Evolutionary conservation across 768 basidiomycete genomes (phyloP), one percentile per base, ranked within the genome.

Genomic region (Naganishia kalamii): DNA sequence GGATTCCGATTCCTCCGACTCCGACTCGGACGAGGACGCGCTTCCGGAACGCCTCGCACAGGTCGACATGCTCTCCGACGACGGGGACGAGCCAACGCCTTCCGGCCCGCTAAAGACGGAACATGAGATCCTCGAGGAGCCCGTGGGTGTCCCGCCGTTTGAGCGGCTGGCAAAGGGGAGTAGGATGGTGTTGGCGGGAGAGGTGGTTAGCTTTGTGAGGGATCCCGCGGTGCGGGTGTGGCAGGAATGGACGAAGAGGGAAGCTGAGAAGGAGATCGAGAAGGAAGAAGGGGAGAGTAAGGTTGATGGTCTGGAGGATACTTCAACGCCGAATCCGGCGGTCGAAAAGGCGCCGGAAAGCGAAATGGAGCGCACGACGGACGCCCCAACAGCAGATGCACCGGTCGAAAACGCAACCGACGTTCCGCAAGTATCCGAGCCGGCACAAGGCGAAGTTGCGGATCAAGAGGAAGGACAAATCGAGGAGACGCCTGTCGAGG

Each of bases 191-290:
- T 37, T 78, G 35, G 77, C 77, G 0, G 77, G 77, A 15, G 72
- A 75, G 17, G 72, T 78, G 0, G 70, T 76, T 35, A 74, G 73
- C 52, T 75, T 74, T 71, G 73, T 78, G 70, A 70, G 60, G 65
- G 74, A 75, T 35, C 69, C 69, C 47, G 71, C 69, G 63, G 70
- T 73, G 13, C 35, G 35, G 11, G 54, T 33, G 4, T 57, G 54
- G 54, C 74, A 74, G 37, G 49, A 65, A 7, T 76, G 75, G 75
- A 47, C 71, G 60, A 68, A 57, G 33, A 43, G 23, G 48, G 30
- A 44, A 11, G 52, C 44, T 40, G 63, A 32, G 32, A 44, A 15
- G 21, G 50, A 48, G 27, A 23, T 15, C 8, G 63, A 46, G 63
- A 48, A 60, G 54, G 25, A 49, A 57, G 54, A 43, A 11, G 27